These are phyloP conservation scores for Adansonia madagascariensis DNA, from an alignment of 441 rosid species.

Conservation along the genomic window DNA sequence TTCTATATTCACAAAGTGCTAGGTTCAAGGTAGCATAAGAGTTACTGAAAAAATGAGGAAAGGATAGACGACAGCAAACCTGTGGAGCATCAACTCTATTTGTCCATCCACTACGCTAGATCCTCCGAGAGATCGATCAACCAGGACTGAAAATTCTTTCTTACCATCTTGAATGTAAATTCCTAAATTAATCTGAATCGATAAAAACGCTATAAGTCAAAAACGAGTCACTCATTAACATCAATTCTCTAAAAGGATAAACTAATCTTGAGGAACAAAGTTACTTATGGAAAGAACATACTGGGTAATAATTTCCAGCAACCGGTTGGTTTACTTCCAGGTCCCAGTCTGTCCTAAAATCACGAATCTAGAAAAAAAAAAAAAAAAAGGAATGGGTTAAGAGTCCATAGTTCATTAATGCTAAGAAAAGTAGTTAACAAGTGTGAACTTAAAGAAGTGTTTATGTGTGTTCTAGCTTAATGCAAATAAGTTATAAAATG, in stretches of 20 bases:
- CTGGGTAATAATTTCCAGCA: conserved; percentile 98
- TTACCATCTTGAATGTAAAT: conserved; percentile 70
- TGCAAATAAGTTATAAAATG: conserved; percentile 3
- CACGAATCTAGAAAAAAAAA: conserved; percentile 73
- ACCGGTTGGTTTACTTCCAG: conserved; percentile 92
- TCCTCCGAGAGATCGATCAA: conserved; percentile 92
- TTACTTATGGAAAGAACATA: conserved; percentile 40
- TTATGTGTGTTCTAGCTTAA: conserved; percentile 22
- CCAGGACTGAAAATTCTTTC: conserved; percentile 86
- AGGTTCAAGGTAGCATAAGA: background rate
- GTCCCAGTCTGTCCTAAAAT: conserved; percentile 90
- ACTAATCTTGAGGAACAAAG: background rate
- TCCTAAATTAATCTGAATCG: conserved; percentile 85
- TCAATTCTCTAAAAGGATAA: background rate
- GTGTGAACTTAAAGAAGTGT: conserved; percentile 13
- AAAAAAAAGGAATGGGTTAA: background rate
- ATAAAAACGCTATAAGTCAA: conserved; percentile 16
- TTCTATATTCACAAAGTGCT: conserved; percentile 6
- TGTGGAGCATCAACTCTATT: conserved; percentile 95
- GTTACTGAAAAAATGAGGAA: conserved; percentile 11
- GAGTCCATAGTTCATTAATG: conserved; percentile 22
- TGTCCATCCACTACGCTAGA: conserved; percentile 90
- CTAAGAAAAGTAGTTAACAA: conserved; percentile 23
- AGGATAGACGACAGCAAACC: conserved; percentile 46
- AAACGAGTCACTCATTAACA: background rate